Evolutionary conservation across 257 asterid species (phyloP), one percentile per base, ranked within the genome.

Genomic region (Fraxinus pennsylvanica): DNA sequence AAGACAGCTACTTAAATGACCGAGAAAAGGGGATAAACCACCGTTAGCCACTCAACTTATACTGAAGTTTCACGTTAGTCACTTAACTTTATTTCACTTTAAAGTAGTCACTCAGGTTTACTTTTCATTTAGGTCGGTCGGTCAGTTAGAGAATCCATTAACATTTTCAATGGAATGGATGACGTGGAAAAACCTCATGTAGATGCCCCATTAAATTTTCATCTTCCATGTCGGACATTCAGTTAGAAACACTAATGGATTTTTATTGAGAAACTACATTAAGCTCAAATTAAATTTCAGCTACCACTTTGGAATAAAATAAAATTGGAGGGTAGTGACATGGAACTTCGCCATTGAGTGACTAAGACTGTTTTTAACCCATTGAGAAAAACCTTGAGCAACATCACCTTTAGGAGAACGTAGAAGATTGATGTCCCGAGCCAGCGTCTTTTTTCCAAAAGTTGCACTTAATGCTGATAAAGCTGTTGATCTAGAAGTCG

Each of bases 401-500:
- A 54, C 3, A 22, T 71, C 84, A 94, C 99, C 97, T 89, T 89
- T 90, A 69, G 84, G 45, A 25, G 94, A 85, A 65, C 93, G 94
- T 5, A 97, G 96, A 38, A 91, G 76, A 21, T 89, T 80, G 74
- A 86, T 45, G 21, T 80, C 89, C 39, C 92, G 91, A 73, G 94
- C 96, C n/a, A 93, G 92, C 5, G 85, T 77, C 2, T 92, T 84
- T 73, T 90, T 83, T 75, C 94, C 96, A 63, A 93, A 92, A 63
- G 83, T 72, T 10, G 96, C 83, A 81, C 81, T 91, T 35, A 94
- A 79, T 50, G 97, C 90, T 27, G 93, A 90, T 76, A 94, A 87
- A 75, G 98, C 90, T 39, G 92, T 74, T 75, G 98, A 88, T 88
- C 84, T 90, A 41, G 92, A 79, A 73, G 88, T 85, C 43, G 47